A percentile compares a stretch with the other conserved stretches of the same genome.
Evolutionary conservation across 768 basidiomycete species (phyloP).

Genomic region (Suillus bovinus): DNA sequence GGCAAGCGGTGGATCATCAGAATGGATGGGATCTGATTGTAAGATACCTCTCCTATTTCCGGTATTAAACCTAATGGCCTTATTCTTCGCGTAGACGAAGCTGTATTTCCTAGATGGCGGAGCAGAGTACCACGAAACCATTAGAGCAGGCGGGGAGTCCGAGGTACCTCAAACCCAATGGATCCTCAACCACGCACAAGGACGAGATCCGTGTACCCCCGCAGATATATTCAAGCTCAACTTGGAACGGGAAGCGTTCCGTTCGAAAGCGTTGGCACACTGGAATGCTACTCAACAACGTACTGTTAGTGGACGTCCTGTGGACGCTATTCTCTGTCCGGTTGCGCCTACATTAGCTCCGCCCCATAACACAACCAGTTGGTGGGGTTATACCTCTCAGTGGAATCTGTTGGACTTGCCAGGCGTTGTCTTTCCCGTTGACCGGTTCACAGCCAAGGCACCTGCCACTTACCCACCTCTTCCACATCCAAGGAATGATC

Average conservation of each 20-base stretch:
- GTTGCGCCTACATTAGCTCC: conserved; percentile 48
- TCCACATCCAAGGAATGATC: conserved; percentile 34
- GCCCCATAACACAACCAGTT: conserved; percentile 47
- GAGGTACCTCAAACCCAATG: conserved; percentile 45
- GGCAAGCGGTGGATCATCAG: conserved; percentile 46
- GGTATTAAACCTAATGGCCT: conserved; percentile 9
- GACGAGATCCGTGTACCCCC: conserved; percentile 39
- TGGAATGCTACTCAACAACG: conserved; percentile 43
- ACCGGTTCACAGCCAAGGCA: conserved; percentile 32
- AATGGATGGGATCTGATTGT: conserved; percentile 50
- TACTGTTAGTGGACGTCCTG: conserved; percentile 43
- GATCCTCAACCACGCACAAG: conserved; percentile 42
- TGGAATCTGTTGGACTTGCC: conserved; percentile 56
- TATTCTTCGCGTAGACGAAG: conserved; percentile 31
- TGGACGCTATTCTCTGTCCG: conserved; percentile 51
- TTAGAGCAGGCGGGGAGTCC: conserved; percentile 34
- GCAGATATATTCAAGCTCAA: conserved; percentile 47
- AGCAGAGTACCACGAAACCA: conserved; percentile 41
- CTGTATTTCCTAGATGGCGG: conserved; percentile 54
- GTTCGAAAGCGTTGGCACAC: conserved; percentile 39
- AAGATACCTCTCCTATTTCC: conserved; percentile 21
- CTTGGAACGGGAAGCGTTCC: conserved; percentile 42
- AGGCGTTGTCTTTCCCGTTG: conserved; percentile 48
- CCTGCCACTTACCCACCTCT: conserved; percentile 12
- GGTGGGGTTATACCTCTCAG: conserved; percentile 52